A percentile compares a stretch with the other conserved stretches of the same genome.
Evolutionary conservation across 768 basidiomycete genomes (phyloP).

Genomic region (Lactifluus pinguis): DNA sequence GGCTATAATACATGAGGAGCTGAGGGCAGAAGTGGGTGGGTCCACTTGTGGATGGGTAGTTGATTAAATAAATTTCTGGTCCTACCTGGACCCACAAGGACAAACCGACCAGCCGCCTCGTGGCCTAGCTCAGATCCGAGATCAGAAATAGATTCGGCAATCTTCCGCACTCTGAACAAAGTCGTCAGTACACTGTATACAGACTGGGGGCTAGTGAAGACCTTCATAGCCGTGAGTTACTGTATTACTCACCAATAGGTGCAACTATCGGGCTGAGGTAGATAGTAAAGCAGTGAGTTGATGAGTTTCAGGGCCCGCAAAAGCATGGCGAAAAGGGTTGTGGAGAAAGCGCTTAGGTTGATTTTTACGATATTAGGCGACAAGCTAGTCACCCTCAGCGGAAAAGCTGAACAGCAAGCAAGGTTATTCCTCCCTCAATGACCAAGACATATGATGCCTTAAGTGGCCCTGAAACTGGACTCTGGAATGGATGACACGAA

Average conservation of each 20-base stretch:
- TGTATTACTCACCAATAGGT: neutral
- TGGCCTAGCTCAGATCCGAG: constrained; percentile 12
- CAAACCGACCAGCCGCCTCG: constrained; percentile 1
- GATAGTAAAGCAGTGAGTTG: neutral
- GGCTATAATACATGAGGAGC: neutral
- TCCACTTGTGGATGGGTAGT: constrained; percentile 6
- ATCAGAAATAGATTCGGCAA: constrained; percentile 10
- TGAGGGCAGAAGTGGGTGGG: neutral
- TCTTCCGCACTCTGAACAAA: constrained; percentile 10
- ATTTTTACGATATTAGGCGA: neutral
- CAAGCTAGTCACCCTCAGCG: neutral
- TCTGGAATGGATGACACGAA: neutral
- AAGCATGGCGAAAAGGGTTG: neutral
- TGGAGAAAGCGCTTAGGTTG: neutral
- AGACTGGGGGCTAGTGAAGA: neutral
- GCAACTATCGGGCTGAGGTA: neutral
- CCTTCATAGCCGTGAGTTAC: neutral
- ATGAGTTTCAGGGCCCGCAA: neutral
- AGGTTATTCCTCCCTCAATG: neutral
- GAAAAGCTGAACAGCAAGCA: neutral
- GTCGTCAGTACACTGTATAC: neutral
- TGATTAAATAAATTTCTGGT: constrained; percentile 11
- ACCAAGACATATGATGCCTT: neutral
- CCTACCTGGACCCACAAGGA: constrained; percentile 9
- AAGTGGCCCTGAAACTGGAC: neutral